Evolutionary conservation across 768 basidiomycete species (phyloP).

Genomic region (Exidia glandulosa): DNA sequence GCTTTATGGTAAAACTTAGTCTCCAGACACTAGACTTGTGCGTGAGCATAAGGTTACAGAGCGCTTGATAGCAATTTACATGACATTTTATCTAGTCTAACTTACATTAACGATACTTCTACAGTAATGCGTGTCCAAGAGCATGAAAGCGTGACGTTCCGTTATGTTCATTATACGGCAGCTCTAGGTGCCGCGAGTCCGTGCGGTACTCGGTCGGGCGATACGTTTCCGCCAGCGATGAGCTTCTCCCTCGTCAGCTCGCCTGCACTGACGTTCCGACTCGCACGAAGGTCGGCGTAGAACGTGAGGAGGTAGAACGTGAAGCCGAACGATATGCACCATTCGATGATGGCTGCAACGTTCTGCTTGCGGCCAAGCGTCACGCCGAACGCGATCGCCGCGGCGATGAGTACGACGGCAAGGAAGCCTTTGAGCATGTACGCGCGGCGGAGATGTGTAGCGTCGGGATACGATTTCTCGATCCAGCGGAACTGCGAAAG

Average conservation of each 20-base stretch:
- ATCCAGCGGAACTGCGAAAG: slow-evolving; percentile 50
- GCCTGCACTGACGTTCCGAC: not conserved
- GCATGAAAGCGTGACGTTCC: too few species aligned
- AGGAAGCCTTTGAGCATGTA: slow-evolving; percentile 56
- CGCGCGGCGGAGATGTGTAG: slow-evolving; percentile 35
- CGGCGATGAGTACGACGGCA: slow-evolving; percentile 41
- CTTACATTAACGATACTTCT: too few species aligned
- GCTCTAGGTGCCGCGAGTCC: too few species aligned
- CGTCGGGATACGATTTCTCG: slow-evolving; percentile 38
- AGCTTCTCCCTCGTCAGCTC: not conserved
- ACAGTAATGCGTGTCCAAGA: too few species aligned
- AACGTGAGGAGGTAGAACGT: slow-evolving; percentile 66
- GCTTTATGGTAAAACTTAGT: too few species aligned
- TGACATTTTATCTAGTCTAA: too few species aligned
- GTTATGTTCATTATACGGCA: too few species aligned
- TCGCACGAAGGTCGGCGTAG: slow-evolving; percentile 42
- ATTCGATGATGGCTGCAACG: slow-evolving; percentile 52
- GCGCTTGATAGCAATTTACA: too few species aligned
- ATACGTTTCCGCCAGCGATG: not conserved
- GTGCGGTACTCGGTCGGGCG: not conserved
- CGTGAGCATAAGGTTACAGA: too few species aligned
- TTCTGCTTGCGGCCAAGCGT: slow-evolving; percentile 33
- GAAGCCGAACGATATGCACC: slow-evolving; percentile 62
- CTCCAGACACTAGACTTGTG: too few species aligned
- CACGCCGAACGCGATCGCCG: slow-evolving; percentile 54